These are phyloP conservation scores for Striga asiatica DNA, from an alignment of 257 asterid species.

Conservation along the genomic window DNA sequence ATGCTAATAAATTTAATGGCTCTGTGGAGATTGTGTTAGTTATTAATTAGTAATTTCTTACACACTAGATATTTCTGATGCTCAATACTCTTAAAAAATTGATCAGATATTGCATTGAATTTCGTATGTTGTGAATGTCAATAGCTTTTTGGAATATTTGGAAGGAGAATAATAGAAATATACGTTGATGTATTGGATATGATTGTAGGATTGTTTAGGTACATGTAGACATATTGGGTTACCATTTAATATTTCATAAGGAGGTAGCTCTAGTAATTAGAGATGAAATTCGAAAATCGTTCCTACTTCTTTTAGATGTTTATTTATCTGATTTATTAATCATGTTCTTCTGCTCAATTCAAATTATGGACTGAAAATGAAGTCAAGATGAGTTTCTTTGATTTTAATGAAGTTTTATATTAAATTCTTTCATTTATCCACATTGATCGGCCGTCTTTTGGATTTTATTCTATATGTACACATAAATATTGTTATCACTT, in stretches of 20 bases:
- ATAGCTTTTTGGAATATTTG: background rate
- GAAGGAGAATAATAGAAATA: background rate
- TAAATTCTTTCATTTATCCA: background rate
- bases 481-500: background rate
- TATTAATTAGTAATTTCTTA: slow-evolving; percentile 8
- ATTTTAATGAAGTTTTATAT: too few species aligned
- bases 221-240: background rate
- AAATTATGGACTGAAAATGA: background rate
- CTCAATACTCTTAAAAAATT: background rate
- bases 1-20: background rate
- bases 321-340: background rate
- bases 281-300: background rate
- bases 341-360: background rate
- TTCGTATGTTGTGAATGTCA: background rate
- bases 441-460: background rate
- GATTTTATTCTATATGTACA: background rate
- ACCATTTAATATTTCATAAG: background rate
- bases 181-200: background rate
- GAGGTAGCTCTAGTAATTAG: background rate
- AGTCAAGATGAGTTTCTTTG: background rate
- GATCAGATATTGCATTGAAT: background rate
- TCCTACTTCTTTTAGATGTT: background rate
- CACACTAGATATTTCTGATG: background rate
- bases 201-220: background rate
- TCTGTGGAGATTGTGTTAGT: background rate